Evolutionary conservation across 1,139 yeast genomes (phyloP).

Genomic region (Saccharomyces hybrid): DNA sequence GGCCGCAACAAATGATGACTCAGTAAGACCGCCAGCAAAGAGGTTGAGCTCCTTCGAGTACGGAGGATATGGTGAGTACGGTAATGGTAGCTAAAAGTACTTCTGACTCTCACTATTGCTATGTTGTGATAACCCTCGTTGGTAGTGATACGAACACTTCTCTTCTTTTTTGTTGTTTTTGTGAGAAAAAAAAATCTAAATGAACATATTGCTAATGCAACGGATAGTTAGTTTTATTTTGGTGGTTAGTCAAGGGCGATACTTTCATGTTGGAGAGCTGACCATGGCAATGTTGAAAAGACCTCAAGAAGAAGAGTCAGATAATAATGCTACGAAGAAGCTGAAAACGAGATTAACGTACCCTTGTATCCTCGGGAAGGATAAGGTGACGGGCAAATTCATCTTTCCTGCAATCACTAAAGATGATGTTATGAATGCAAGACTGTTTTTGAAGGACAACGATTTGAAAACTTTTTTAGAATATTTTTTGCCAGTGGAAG

Average conservation of each 20-base stretch:
- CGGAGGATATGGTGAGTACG: slow-evolving; percentile 35
- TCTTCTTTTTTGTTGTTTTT: background rate
- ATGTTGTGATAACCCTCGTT: background rate
- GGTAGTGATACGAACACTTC: background rate
- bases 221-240: background rate
- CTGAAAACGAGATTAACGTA: slow-evolving; percentile 16
- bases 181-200: slow-evolving; percentile 1
- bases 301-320: background rate
- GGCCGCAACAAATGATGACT: slow-evolving; percentile 34
- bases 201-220: slow-evolving; percentile 2
- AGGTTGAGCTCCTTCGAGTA: slow-evolving; percentile 31
- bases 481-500: slow-evolving; percentile 51
- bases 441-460: slow-evolving; percentile 50
- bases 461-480: slow-evolving; percentile 57
- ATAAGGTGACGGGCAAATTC: slow-evolving; percentile 29
- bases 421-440: slow-evolving; percentile 42
- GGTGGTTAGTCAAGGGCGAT: background rate
- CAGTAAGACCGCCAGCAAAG: slow-evolving; percentile 11
- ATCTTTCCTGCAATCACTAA: slow-evolving; percentile 34
- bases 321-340: slow-evolving; percentile 3
- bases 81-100: slow-evolving; percentile 3
- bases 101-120: background rate
- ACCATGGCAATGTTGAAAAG: slow-evolving; percentile 1
- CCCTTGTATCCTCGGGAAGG: slow-evolving; percentile 21
- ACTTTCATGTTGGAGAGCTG: background rate